Base-by-base conservation (phyloP, 495 filamentous ascomycete species). In the Penicillium ucsense region DNA sequence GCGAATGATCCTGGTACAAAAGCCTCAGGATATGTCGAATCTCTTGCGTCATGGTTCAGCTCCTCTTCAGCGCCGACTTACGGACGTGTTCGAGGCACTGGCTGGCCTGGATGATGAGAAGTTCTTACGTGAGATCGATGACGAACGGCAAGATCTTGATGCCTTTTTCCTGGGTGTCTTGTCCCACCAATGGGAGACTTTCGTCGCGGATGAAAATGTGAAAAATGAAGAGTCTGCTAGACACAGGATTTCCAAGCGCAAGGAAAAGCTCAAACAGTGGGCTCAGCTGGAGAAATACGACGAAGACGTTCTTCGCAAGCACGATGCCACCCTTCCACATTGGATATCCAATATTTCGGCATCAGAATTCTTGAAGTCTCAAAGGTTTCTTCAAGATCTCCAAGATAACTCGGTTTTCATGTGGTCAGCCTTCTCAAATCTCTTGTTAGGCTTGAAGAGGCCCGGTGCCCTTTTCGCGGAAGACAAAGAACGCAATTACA, bases 301-400 rank as follows among this genome's bases (percentile, higher is more conserved):
- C 20, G 87, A 94, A 39, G 83, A 86, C 48, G 70, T 83, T 35
- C 75, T 85, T 41, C 77, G 83, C 44, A 82, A 82, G 9, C 89
- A 95, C 57, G 86, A 94, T 53, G 83, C 83, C 50, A 83, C 86
- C 2, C 86, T 89, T 46, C 83, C 81, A 42, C 83, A 89, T 46
- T 97, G 91, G 94, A 84, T 88, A 67, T 85, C 88, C 46, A 96
- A 95, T 52, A 94, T 97, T 36, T 90, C 89, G 61, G 80, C 84
- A 48, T 87, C 90, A 0, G 92, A 98, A 63, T 85, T 91, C 49
- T 76, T 90, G 54, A 96, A 94, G 59, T 85, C 90, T 46, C 91
- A 95, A 57, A 71, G 91, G 50, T 79, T 83, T 20, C 61, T 86
- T 35, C 92, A 98, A 64, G 92, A 98, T 57, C 82, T 94, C 48